Base-by-base conservation (phyloP, 228 moss, liverwort and hornwort species). In the Sphagnum fallax region DNA sequence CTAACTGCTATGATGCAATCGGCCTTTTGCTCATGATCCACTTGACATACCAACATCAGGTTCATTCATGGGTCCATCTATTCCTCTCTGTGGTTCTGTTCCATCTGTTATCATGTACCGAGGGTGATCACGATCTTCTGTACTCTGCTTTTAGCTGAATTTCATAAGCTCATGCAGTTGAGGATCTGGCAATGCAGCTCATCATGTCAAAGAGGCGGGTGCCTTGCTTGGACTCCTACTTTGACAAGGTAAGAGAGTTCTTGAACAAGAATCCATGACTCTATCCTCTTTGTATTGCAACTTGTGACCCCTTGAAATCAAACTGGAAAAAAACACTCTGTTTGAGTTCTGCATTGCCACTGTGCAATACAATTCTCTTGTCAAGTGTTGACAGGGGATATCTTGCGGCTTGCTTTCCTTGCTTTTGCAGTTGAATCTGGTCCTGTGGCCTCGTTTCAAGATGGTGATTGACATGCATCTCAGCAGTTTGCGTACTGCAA, bases 381-480 rank as follows among this genome's bases (percentile, higher is more conserved):
- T 32, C 32, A 32, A 32, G 32, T 32, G 32, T 32, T 32, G 2
- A 32, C 2, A 32, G 32, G 32, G 32, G 32, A 32, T 32, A 2
- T 0, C 32, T 32, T 32, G 2, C 2, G 32, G 32, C 32, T 32
- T 32, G 32, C 32, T 32, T 32, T 32, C 32, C 32, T 32, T 32
- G 32, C 32, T 32, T 32, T 32, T 32, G 32, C 32, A 98, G 98
- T 85, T 93, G 74, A 93, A 86, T 60, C 88, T 98, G 60, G 52
- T 93, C 64, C 73, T 98, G 73, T 98, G 98, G 98, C 98, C 98
- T 67, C 93, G 98, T 75, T 98, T 98, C 80, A 98, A 98, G 81
- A 73, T 98, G 84, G 93, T 98, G 68, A 93, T 93, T 51, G 98
- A 98, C 74, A 93, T 98, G 98, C 98, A 98, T 81, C 87, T 98